Base-by-base conservation (phyloP, 306 rosid genomes). In the Trifolium fragiferum region DNA sequence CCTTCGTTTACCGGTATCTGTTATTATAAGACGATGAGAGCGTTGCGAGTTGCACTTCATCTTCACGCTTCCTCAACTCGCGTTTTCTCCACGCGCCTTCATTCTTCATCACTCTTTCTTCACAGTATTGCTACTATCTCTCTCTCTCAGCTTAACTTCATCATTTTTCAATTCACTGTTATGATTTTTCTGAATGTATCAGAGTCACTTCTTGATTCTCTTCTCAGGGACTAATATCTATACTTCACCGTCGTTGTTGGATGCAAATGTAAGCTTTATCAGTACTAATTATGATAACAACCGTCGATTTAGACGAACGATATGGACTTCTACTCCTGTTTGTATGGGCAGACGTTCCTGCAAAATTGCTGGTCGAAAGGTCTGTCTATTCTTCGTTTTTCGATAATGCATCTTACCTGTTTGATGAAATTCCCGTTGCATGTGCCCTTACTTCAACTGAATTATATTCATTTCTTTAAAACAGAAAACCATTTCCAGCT, bases 311-410 rank as follows among this genome's bases (percentile, higher is more conserved):
- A 85, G 88, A 79, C 13, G 50, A 44, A 82, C 63, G 68, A 85
- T 93, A 76, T 81, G 87, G 87, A 82, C 91, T 43, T 71, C 73
- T 79, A 73, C 87, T 79, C 90, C 92, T 53, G 77, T 91, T 70
- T 89, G 84, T 72, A 89, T 93, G 98, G 98, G 98, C 43, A 85
- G 97, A 58, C 97, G 98, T 70, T 93, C 98, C 75, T 38, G 89
- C 87, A 93, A 91, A 81, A 91, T 93, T 32, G 98, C 96, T n/a
- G 94, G 97, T 46, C 76, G 98, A 86, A 93, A 91, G 98, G 98
- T 60, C 6, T 4, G 35, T 89, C 9, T 7, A 5, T 44, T 8
- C 10, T 47, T 9, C 10, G 23, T 7, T 47, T 69, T 21, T 54
- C 7, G 30, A 49, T 4, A 11, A 49, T 72, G 92, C 64, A 59